A percentile compares a stretch with the other conserved stretches of the same genome.
phyloP scores from a whole-genome alignment of 805 yeast species.

The Candida namnaoensis region DNA sequence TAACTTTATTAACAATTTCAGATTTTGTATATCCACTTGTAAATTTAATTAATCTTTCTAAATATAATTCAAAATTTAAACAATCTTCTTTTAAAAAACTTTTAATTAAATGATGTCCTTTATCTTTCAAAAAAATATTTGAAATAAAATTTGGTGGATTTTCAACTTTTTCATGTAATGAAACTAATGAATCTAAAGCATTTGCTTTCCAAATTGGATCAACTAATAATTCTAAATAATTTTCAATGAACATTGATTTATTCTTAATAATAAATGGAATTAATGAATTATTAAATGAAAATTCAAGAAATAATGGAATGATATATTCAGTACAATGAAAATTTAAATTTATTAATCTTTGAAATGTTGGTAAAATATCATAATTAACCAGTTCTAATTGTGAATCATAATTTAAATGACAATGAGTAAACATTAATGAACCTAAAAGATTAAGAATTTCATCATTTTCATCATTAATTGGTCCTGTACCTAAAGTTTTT shows the following conservation, averaged over 20 bases:
- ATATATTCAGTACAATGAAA: slow-evolving; percentile 37
- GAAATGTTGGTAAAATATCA: slow-evolving; percentile 31
- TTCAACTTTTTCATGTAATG: slow-evolving; percentile 27
- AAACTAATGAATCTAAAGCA: slow-evolving; percentile 33
- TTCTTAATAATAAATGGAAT: slow-evolving; percentile 22
- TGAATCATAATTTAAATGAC: slow-evolving; percentile 32
- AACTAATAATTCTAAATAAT: slow-evolving; percentile 26
- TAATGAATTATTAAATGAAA: slow-evolving; percentile 29
- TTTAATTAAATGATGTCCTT: slow-evolving; percentile 24
- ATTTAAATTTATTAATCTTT: slow-evolving; percentile 25
- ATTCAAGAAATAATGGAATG: slow-evolving; percentile 38
- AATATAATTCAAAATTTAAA: slow-evolving; percentile 33
- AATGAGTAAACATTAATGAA: slow-evolving; percentile 35
- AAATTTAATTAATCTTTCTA: slow-evolving; percentile 31
- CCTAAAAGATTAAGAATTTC: slow-evolving; percentile 32
- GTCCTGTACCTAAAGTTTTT: not conserved
- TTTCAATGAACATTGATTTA: slow-evolving; percentile 18
- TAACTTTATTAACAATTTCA: slow-evolving; percentile 10
- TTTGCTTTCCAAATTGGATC: slow-evolving; percentile 47
- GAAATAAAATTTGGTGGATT: slow-evolving; percentile 15
- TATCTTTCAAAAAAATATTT: slow-evolving; percentile 16
- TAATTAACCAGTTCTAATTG: slow-evolving; percentile 30
- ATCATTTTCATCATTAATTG: slow-evolving; percentile 15
- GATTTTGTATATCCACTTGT: slow-evolving; percentile 8
- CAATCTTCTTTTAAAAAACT: slow-evolving; percentile 32